Evolutionary conservation across 2,329 filamentous ascomycete species (phyloP).

Genomic region (Aureobasidium uvarum): DNA sequence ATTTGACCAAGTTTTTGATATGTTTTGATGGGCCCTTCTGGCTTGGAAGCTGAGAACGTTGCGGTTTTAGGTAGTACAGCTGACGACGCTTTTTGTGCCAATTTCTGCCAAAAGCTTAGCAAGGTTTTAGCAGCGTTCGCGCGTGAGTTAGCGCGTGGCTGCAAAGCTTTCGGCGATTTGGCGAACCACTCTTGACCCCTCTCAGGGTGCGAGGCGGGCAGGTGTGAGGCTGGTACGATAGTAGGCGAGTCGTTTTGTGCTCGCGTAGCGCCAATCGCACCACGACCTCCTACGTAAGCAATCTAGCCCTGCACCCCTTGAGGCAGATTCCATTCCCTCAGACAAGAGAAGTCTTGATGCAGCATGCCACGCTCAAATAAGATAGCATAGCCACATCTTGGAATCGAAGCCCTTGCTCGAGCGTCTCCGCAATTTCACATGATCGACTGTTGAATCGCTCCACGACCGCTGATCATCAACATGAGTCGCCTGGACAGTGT

Average conservation of each 20-base stretch:
- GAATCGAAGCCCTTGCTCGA: background rate
- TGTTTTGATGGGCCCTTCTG: background rate
- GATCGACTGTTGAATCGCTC: background rate
- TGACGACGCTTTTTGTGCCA: background rate
- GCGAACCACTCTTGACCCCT: background rate
- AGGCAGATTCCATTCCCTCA: background rate
- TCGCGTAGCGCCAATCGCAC: constrained; percentile 3
- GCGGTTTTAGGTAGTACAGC: background rate
- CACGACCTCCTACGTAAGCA: constrained; percentile 5
- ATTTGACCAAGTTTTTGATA: constrained; percentile 16
- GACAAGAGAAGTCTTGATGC: background rate
- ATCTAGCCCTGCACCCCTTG: background rate
- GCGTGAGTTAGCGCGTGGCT: constrained; percentile 1
- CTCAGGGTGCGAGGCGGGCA: background rate
- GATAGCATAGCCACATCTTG: background rate
- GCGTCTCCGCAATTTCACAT: constrained; percentile 24
- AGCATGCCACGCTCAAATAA: constrained; percentile 12
- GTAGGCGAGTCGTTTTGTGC: constrained; percentile 14
- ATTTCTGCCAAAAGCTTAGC: background rate
- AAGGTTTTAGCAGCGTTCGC: background rate
- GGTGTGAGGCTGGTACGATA: background rate
- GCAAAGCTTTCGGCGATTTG: background rate
- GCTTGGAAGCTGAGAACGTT: background rate
- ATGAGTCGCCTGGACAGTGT: constrained; percentile 9
- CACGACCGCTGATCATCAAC: background rate